Base-by-base conservation (phyloP, 768 basidiomycete species). In the Tephrocybe rancida region DNA sequence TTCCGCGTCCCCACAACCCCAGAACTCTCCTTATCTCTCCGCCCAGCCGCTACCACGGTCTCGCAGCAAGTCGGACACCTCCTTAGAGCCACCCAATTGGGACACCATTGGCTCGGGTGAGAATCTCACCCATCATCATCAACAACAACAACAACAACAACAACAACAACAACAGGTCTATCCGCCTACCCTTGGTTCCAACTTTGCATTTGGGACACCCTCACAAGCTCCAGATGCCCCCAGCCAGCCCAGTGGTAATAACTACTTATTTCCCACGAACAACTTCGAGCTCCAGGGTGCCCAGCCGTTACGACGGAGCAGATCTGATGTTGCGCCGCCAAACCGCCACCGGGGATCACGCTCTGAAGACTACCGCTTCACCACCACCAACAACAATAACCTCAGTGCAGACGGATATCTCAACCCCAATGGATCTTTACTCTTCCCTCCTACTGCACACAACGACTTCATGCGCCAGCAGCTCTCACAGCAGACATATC, bases 1-100 rank as follows among this genome's bases (percentile, higher is more conserved):
- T n/a, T 62, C 65, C 1, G 50, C 61, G 3, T 55, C 63, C 13
- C 61, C 63, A 18, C 58, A 59, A 24, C 61, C 59, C 5, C 42
- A 26, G 25, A 35, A 13, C 14, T 32, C 56, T 1, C 52, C 66
- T 26, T 73, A 67, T 54, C 68, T 73, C 44, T 64, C 66, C 60
- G 65, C 70, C 16, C 67, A 69, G 50, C 64, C n/a, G n/a, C n/a
- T 60, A n/a, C 67, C 69, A 30, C 77, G 84, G 30, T 69, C 72
- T 21, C 74, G 86, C 48, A 85, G 83, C 67, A 81, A 85, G 60
- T 84, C 84, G 1, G 86, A 87, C 42, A 79, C 82, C 0, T 73
- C 81, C 39, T 71, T 80, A 3, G 81, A 85, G 50, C 79, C 79
- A 14, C 80, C 78, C 1, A 64, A 78, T 41, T 85, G 85, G 85